A percentile compares a stretch with the other conserved stretches of the same genome.
Evolutionary conservation across 495 filamentous ascomycete genomes (phyloP).

Genomic region (Trichoderma gamsii): DNA sequence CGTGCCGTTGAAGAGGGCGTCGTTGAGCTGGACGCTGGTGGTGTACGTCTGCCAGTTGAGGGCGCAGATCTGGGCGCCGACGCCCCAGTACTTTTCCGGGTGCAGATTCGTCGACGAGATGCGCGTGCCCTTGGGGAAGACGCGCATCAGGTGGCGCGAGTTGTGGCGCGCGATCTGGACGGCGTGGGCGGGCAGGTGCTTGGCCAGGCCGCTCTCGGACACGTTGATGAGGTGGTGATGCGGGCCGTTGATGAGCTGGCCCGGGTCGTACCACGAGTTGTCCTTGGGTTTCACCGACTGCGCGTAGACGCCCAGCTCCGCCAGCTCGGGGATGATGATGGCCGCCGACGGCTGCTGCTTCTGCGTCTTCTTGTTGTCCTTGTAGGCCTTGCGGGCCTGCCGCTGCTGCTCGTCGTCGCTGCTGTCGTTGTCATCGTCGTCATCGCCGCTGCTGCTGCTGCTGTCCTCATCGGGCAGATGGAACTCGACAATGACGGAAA

Average conservation of each 20-base stretch:
- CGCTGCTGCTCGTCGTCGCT: conserved; percentile 39
- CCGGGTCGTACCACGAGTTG: conserved; percentile 42
- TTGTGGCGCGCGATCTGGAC: conserved; percentile 45
- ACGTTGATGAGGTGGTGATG: conserved; percentile 54
- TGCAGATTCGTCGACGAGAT: conserved; percentile 49
- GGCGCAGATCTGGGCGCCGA: conserved; percentile 51
- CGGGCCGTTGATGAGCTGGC: conserved; percentile 35
- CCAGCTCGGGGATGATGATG: conserved; percentile 47
- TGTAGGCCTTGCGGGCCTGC: conserved; percentile 34
- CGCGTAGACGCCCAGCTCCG: conserved; percentile 49
- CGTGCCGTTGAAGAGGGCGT: conserved; percentile 48
- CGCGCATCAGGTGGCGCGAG: conserved; percentile 47
- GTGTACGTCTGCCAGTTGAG: conserved; percentile 55
- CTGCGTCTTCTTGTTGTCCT: conserved; percentile 32
- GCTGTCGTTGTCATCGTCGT: conserved; percentile 20
- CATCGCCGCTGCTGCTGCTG: not conserved
- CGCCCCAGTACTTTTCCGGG: conserved; percentile 45
- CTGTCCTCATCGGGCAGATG: conserved; percentile 42
- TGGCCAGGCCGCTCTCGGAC: conserved; percentile 42
- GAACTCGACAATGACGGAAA: conserved; percentile 52
- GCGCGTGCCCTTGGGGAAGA: conserved; percentile 51
- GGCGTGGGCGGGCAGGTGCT: conserved; percentile 30
- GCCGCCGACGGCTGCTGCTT: conserved; percentile 31
- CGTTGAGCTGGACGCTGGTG: conserved; percentile 48
- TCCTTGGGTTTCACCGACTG: conserved; percentile 51